Evolutionary conservation across 331 rosid genomes (phyloP).

Genomic region (Pyrus hybrid): DNA sequence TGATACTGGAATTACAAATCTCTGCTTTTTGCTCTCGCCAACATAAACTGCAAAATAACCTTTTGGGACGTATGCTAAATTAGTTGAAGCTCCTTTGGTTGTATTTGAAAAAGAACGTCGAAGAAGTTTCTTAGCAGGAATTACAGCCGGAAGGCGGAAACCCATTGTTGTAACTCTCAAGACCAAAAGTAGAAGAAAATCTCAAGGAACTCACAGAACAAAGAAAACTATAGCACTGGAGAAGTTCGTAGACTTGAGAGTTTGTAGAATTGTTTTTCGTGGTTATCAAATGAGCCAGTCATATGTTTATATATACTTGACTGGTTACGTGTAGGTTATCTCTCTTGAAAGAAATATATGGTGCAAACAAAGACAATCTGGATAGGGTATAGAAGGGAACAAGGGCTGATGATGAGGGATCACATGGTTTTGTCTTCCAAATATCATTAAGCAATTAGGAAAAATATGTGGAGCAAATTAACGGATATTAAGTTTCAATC

Average conservation of each 20-base stretch:
- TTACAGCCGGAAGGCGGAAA: slow-evolving; percentile 6
- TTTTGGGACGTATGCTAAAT: slow-evolving; percentile 6
- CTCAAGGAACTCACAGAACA: not conserved
- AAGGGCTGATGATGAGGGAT: not conserved
- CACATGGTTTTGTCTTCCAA: slow-evolving; percentile 1
- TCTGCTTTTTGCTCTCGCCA: slow-evolving; percentile 16
- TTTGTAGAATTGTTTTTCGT: not conserved
- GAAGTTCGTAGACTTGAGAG: not conserved
- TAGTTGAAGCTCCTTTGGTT: not conserved
- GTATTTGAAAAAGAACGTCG: not conserved
- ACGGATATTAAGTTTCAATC: not conserved
- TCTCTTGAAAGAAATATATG: not conserved
- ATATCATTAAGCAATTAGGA: not conserved
- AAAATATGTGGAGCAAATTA: not conserved
- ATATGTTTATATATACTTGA: not conserved
- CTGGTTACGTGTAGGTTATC: not conserved
- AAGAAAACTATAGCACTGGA: not conserved
- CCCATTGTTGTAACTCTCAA: not conserved
- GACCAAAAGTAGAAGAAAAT: not conserved
- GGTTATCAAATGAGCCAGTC: not conserved
- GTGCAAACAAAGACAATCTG: too few species aligned
- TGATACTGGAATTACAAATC: slow-evolving; percentile 17
- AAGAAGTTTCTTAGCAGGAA: slow-evolving; percentile 1
- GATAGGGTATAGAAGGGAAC: not conserved
- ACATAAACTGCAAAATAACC: slow-evolving; percentile 24